Conservation (phyloP, 2,329 filamentous ascomycete genomes). For the Neonectria ditissima region DNA sequence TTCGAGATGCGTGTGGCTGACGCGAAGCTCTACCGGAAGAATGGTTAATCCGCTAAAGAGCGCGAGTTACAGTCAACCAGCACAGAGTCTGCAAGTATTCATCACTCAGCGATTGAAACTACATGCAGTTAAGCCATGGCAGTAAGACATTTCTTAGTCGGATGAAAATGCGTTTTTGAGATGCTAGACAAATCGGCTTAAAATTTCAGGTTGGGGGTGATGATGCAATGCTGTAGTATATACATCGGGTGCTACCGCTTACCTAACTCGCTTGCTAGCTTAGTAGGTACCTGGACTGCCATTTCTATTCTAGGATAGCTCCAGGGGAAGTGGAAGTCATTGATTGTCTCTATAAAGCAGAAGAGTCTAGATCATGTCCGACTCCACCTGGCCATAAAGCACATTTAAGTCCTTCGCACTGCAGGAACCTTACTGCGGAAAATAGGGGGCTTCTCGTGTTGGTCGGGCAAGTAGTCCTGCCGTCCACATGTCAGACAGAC, state of each 20-base stretch:
- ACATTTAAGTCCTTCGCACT: not conserved
- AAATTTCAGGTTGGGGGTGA: not conserved
- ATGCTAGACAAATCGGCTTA: not conserved
- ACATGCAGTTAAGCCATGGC: not conserved
- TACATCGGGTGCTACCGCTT: no score
- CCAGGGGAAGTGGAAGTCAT: not conserved
- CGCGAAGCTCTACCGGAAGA: slow-evolving; percentile 21
- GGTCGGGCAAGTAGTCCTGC: slow-evolving; percentile 1
- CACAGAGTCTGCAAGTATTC: no score
- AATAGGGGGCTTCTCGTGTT: slow-evolving; percentile 16
- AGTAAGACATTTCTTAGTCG: not conserved
- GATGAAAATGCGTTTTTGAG: not conserved
- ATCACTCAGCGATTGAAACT: not conserved
- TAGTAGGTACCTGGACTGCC: no score
- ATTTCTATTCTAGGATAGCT: slow-evolving; percentile 1
- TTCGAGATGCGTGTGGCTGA: slow-evolving; percentile 32
- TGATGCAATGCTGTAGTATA: slow-evolving; percentile 1
- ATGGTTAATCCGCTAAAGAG: slow-evolving; percentile 1
- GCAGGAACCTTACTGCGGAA: not conserved
- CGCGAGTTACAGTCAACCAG: not conserved
- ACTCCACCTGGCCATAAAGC: not conserved
- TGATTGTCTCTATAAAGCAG: not conserved
- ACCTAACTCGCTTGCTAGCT: no score
- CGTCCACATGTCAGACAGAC: slow-evolving; percentile 15
- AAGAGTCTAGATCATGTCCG: not conserved